Percentiles rank a stretch among this genome's conserved stretches.
Evolutionary conservation across 1,284 basidiomycete species (phyloP).

Genomic region (Sanghuangporus baumii): DNA sequence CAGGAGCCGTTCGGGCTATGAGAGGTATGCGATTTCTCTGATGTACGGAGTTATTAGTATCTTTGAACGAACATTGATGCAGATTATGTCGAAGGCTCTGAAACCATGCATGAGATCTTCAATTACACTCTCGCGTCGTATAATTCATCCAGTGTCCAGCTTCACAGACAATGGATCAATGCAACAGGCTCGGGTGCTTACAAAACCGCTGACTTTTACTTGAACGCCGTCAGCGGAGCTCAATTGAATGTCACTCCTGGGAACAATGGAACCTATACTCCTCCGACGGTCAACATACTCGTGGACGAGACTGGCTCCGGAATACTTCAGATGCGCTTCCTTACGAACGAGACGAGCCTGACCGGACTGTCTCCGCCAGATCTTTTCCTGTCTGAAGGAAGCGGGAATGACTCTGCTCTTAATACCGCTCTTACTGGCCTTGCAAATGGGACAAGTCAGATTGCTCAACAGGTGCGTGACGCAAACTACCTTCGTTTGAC

Average conservation of each 20-base stretch:
- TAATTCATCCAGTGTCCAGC: slow-evolving; percentile 28
- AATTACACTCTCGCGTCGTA: slow-evolving; percentile 36
- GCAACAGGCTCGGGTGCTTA: slow-evolving; percentile 30
- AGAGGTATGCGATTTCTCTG: slow-evolving; percentile 19
- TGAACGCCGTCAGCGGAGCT: slow-evolving; percentile 25
- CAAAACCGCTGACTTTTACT: slow-evolving; percentile 24
- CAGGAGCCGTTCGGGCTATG: slow-evolving; percentile 37
- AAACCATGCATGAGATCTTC: slow-evolving; percentile 36
- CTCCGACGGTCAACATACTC: slow-evolving; percentile 30
- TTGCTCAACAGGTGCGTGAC: slow-evolving; percentile 21
- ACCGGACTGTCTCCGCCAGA: slow-evolving; percentile 28
- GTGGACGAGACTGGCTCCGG: slow-evolving; percentile 24
- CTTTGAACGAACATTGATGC: not conserved
- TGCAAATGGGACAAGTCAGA: slow-evolving; percentile 24
- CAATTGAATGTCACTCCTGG: slow-evolving; percentile 27
- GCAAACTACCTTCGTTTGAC: not conserved
- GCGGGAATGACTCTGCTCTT: slow-evolving; percentile 23
- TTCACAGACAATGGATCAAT: slow-evolving; percentile 38
- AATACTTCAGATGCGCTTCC: slow-evolving; percentile 30
- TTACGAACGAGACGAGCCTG: slow-evolving; percentile 37
- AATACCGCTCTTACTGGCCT: slow-evolving; percentile 27
- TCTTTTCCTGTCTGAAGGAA: slow-evolving; percentile 28
- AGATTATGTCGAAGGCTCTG: slow-evolving; percentile 27
- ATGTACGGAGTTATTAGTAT: too few relatives aligned
- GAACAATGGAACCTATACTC: slow-evolving; percentile 27